Evolutionary conservation across 2,329 filamentous ascomycete species (phyloP), one percentile per base, ranked within the genome.

Genomic region (Cercospora nicotianae): DNA sequence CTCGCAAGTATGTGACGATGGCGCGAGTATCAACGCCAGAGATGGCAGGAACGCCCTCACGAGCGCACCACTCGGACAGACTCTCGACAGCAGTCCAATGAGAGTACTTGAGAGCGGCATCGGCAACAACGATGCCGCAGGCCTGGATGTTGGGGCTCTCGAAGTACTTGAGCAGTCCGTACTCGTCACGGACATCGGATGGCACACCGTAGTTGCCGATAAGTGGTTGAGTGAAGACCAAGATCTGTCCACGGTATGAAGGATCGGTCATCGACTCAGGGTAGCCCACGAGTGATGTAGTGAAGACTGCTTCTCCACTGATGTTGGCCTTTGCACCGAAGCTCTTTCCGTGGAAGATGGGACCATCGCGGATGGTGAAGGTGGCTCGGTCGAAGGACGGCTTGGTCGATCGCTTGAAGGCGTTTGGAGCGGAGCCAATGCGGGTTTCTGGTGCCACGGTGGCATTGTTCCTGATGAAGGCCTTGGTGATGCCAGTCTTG

Each of bases 191-290:
- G 76, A 89, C 87, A 72, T 86, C 89, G 33, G 93, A 96, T 16
- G 95, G 95, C 18, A 99, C 94, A 75, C 95, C 95, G 80, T 99
- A 99, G 87, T 99, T 99, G 79, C 95, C 95, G 77, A 99, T 97
- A 74, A 99, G 84, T 39, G 95, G 95, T 81, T 97, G 94, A 73
- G 95, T 99, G 86, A 98, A 97, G 81, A 98, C 94, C 75, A 99
- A 86, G 74, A 99, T 98, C 85, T 99, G 95, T 74, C 95, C 88
- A 73, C 88, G 87, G 80, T 90, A 90, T 66, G 88, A 90, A 12
- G 88, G 88, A 73, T 90, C 88, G 77, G 87, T 89, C 83, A 90
- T 83, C 57, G 87, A 97, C 85, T 99, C 95, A 74, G 95, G 95
- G 81, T 99, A 99, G 77, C 95, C 95, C 68, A 99, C 95, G 65